Base-by-base conservation (phyloP, 2,329 filamentous ascomycete species). In the Hymenoscyphus fraxineus region DNA sequence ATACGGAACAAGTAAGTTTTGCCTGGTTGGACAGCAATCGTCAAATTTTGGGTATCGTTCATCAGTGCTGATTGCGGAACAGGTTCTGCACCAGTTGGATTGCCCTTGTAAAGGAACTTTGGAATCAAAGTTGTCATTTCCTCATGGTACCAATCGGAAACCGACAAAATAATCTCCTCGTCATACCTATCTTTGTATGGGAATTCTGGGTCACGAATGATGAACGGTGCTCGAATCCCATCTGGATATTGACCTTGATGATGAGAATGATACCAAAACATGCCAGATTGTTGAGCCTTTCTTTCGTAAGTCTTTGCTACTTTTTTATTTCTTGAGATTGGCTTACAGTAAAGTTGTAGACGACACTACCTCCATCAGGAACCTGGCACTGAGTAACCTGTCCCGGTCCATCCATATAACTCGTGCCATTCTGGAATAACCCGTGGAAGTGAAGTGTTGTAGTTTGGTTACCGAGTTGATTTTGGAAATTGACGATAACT, bases 251-350 rank as follows among this genome's bases (percentile, higher is more conserved):
- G 82, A 7, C 79, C 81, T 65, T 78, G 77, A 56, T 78, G 74
- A 69, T 86, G 83, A 12, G 82, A 85, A 71, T 88, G 85, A 68
- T 93, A 93, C 90, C 90, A 93, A 76, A 91, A 93, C 0, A 89
- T 91, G 35, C 90, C 90, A 0, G 87, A 82, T 78, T 91, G 88
- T 59, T 85, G 74, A 15, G 81, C 72, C 81, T 83, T 27, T 27
- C 9, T 15, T 10, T 54, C 4, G 47, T 54, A 31, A 54, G 47
- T 54, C 12, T 15, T 27, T 27, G 10, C 47, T 9, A 6, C 32
- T 19, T 22, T 1, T 16, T 13, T 6, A 13, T 7, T 40, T 32
- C 6, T 10, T 13, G 2, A 6, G 13, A 15, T 51, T 32, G 3
- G 65, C 71, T 67, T 69, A 88, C 85, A 13, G 70, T 88, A 73